Evolutionary conservation across 768 basidiomycete species (phyloP).

Genomic region (Suillus lakei): DNA sequence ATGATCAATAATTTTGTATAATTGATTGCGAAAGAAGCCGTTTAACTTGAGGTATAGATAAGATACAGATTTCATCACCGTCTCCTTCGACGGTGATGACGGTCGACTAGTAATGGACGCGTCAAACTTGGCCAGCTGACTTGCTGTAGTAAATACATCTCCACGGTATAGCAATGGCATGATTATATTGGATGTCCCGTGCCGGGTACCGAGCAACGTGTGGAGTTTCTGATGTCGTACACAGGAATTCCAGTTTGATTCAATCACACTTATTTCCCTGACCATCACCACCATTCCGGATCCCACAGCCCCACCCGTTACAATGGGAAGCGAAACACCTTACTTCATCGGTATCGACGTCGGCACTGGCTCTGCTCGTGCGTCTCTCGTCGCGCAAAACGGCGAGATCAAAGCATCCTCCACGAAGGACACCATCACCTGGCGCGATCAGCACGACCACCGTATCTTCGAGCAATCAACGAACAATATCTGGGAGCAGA

Average conservation of each 20-base stretch:
- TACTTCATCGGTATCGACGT: constrained; percentile 84
- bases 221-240: not conserved
- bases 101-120: too few relatives aligned
- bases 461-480: constrained; percentile 98
- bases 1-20: too few relatives aligned
- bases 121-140: not conserved
- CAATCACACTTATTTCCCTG: constrained; percentile 5
- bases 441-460: constrained; percentile 83
- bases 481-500: constrained; percentile 80
- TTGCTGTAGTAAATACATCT: too few relatives aligned
- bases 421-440: constrained; percentile 83
- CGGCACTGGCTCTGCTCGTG: constrained; percentile 94
- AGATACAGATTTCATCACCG: too few relatives aligned
- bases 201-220: not conserved
- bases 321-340: constrained; percentile 41
- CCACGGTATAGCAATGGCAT: not conserved
- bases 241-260: constrained; percentile 4
- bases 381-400: constrained; percentile 71
- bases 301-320: constrained; percentile 1
- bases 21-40: too few relatives aligned
- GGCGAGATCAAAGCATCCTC: constrained; percentile 81
- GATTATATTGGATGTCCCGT: not conserved
- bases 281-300: not conserved
- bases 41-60: too few relatives aligned
- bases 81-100: too few relatives aligned